Percentiles rank a stretch among this genome's conserved stretches.
Conservation (phyloP, 75 land plant species). For the Chamaecyparis obtusa region DNA sequence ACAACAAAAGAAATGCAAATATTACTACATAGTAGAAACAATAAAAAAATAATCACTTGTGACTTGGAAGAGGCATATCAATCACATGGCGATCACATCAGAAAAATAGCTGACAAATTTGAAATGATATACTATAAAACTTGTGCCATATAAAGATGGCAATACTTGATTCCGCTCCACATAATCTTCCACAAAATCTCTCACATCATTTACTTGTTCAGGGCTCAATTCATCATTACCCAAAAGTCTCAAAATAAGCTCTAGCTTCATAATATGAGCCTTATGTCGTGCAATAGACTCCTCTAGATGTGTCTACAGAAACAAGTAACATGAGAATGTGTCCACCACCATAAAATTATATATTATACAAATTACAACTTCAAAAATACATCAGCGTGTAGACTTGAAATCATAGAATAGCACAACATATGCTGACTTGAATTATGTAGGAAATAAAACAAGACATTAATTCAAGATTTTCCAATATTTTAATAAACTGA, state of each 20-base stretch:
- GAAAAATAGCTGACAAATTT: neutral
- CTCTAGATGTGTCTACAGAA: constrained; percentile 70
- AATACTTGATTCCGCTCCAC: constrained; percentile 94
- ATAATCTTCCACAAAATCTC: constrained; percentile 95
- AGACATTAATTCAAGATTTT: neutral
- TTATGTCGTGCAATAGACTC: constrained; percentile 84
- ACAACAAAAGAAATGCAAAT: neutral
- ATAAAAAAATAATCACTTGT: neutral
- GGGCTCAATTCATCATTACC: constrained; percentile 98
- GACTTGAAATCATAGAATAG: neutral
- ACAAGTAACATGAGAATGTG: constrained; percentile 5
- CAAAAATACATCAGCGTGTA: neutral
- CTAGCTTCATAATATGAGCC: constrained; percentile 88
- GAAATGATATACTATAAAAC: neutral
- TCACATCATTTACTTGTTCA: constrained; percentile 92
- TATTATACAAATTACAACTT: neutral
- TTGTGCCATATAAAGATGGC: neutral
- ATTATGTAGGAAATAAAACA: neutral
- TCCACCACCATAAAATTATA: neutral
- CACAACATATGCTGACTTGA: neutral
- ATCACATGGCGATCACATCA: neutral
- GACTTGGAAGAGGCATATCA: neutral
- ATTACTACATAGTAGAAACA: neutral
- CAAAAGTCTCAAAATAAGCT: constrained; percentile 77
- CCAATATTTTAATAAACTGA: too few relatives aligned